A percentile compares a stretch with the other conserved stretches of the same genome.
Conservation (phyloP, 1,284 basidiomycete genomes). For the Inonotus hispidus region DNA sequence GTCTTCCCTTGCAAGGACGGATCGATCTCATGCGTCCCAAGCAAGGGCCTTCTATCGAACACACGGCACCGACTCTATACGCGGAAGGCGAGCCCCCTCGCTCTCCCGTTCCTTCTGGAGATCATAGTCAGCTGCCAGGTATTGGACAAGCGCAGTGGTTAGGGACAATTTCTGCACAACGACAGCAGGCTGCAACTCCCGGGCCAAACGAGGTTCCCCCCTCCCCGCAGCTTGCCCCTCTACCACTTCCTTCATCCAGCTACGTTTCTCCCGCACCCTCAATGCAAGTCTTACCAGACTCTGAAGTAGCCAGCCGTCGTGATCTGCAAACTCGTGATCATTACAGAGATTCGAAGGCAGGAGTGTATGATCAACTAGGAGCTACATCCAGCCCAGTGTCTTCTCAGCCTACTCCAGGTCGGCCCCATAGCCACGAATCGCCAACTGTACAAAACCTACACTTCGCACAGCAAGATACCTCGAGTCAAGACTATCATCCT, state of each 20-base stretch:
- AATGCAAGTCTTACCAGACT: neutral
- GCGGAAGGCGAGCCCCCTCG: conserved; percentile 18
- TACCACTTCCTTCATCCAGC: conserved; percentile 3
- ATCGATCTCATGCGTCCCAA: conserved; percentile 75
- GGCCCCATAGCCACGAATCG: neutral
- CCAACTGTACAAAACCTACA: conserved; percentile 1
- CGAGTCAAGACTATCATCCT: conserved; percentile 19
- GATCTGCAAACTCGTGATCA: neutral
- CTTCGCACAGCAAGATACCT: conserved; percentile 6
- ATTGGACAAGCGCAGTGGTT: conserved; percentile 22
- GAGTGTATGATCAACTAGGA: neutral
- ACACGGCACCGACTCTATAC: conserved; percentile 7
- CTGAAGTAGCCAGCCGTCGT: neutral
- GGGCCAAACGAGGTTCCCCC: conserved; percentile 47
- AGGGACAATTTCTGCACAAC: conserved; percentile 25
- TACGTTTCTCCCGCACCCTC: neutral
- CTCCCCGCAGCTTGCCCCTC: conserved; percentile 33
- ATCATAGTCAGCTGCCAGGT: conserved; percentile 26
- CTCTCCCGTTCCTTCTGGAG: neutral
- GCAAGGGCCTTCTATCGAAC: conserved; percentile 31
- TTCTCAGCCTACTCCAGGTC: neutral
- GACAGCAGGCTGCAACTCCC: conserved; percentile 48
- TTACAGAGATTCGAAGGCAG: neutral
- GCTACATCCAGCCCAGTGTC: neutral
- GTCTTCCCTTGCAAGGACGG: conserved; percentile 80